phyloP scores from a whole-genome alignment of 192 early-diverging fungal genomes.

The Gigaspora rosea region DNA sequence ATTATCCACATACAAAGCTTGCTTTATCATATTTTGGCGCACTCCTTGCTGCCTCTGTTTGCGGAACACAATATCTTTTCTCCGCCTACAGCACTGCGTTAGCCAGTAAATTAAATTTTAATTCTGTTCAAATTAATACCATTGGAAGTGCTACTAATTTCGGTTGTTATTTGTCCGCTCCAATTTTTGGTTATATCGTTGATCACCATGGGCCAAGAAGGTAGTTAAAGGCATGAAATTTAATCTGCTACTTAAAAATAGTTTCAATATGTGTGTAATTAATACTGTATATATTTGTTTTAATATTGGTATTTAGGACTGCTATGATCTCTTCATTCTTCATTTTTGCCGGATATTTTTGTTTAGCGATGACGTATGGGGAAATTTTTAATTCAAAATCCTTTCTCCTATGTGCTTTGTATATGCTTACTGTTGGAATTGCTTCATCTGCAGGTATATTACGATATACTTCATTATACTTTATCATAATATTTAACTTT shows the following conservation, averaged over 20 bases:
- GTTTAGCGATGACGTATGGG: slow-evolving; percentile 9
- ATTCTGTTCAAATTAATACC: slow-evolving; percentile 59
- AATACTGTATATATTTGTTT: background rate
- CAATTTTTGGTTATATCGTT: slow-evolving; percentile 54
- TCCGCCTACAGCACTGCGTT: slow-evolving; percentile 61
- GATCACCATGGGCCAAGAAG: slow-evolving; percentile 46
- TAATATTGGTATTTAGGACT: background rate
- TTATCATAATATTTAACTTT: too few species aligned
- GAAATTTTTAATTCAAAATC: background rate
- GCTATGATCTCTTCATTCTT: background rate
- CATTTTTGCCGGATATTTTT: background rate
- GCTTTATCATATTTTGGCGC: slow-evolving; percentile 48
- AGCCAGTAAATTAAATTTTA: slow-evolving; percentile 52
- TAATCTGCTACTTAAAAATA: background rate
- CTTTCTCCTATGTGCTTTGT: slow-evolving; percentile 15
- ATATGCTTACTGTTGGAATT: background rate
- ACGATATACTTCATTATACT: too few species aligned
- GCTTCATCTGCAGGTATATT: slow-evolving; percentile 6
- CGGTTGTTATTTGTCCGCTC: slow-evolving; percentile 62
- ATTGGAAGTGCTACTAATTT: slow-evolving; percentile 65
- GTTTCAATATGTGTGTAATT: background rate
- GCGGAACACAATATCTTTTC: slow-evolving; percentile 71
- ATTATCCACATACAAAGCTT: background rate
- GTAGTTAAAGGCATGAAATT: background rate
- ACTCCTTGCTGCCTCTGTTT: slow-evolving; percentile 49